These are phyloP conservation scores for Fusarium luffae DNA, from an alignment of 2,329 filamentous ascomycete species.

Conservation along the genomic window DNA sequence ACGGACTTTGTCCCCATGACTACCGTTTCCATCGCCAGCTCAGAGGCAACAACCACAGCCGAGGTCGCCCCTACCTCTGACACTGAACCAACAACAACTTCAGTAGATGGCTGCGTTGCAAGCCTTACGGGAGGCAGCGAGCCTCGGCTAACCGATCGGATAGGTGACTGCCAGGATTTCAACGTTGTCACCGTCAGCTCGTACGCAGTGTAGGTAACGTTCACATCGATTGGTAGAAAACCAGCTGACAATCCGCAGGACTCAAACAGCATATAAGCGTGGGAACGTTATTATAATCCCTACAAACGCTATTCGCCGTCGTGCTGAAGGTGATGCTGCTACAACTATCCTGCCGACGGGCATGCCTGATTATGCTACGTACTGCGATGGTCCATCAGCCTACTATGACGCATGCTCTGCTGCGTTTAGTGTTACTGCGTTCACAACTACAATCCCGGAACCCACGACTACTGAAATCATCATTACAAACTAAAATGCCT, in stretches of 20 bases:
- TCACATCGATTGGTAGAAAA: neutral
- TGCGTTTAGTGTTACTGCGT: neutral
- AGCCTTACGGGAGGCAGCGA: neutral
- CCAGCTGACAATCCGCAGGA: neutral
- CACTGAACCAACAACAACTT: neutral
- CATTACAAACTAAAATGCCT: too few species aligned
- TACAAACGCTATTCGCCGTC: neutral
- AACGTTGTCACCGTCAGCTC: neutral
- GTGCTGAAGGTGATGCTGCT: neutral
- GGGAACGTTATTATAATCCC: neutral
- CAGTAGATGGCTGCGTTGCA: neutral
- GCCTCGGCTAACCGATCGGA: neutral
- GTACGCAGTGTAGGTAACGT: neutral
- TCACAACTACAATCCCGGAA: neutral
- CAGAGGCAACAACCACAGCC: neutral
- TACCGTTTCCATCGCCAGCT: neutral
- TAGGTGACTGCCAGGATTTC: neutral
- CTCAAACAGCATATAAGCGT: neutral
- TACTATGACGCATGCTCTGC: neutral
- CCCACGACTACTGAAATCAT: neutral
- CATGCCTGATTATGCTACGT: neutral
- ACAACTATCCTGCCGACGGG: neutral
- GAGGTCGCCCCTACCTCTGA: neutral
- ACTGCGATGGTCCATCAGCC: neutral
- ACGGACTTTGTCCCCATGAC: neutral